These are phyloP conservation scores for Ustilago trichophora DNA, from an alignment of 1,284 basidiomycete species.

Conservation along the genomic window DNA sequence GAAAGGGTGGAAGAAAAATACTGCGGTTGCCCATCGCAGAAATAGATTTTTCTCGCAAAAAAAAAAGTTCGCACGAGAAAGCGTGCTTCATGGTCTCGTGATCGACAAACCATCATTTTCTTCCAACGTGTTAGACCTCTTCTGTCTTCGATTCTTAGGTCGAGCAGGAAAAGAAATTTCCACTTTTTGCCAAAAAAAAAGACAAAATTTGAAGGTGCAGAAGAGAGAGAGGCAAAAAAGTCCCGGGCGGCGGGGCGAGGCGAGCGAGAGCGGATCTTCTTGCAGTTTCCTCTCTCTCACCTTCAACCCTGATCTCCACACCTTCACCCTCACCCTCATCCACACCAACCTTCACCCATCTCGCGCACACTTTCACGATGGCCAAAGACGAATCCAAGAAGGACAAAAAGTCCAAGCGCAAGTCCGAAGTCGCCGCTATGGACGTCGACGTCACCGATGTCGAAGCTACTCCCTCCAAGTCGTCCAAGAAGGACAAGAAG, in stretches of 20 bases:
- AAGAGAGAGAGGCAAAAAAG: not conserved
- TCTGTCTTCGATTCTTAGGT: too few species aligned
- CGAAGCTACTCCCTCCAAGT: conserved; percentile 37
- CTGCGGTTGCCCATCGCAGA: conserved; percentile 14
- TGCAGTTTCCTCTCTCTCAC: conserved; percentile 2
- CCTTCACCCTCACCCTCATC: conserved; percentile 2
- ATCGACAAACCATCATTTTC: conserved; percentile 10
- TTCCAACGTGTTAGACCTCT: conserved; percentile 8
- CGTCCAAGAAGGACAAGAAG: conserved; percentile 58
- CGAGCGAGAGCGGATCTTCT: not conserved
- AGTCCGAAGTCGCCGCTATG: conserved; percentile 50
- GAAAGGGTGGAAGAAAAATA: conserved; percentile 13
- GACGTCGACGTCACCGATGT: conserved; percentile 33
- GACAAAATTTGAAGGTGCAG: conserved; percentile 2
- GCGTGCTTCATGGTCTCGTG: conserved; percentile 8
- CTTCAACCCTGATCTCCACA: not conserved
- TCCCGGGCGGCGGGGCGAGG: too few species aligned
- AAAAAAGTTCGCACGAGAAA: conserved; percentile 23
- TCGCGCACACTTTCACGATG: conserved; percentile 24
- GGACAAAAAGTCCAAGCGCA: conserved; percentile 57
- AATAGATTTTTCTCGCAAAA: too few species aligned
- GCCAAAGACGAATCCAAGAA: conserved; percentile 58
- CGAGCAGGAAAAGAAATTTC: too few species aligned
- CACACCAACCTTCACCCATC: not conserved
- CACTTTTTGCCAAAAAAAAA: not conserved